Base-by-base conservation (phyloP, 2,329 filamentous ascomycete species). In the Sarocladium kiliense region DNA sequence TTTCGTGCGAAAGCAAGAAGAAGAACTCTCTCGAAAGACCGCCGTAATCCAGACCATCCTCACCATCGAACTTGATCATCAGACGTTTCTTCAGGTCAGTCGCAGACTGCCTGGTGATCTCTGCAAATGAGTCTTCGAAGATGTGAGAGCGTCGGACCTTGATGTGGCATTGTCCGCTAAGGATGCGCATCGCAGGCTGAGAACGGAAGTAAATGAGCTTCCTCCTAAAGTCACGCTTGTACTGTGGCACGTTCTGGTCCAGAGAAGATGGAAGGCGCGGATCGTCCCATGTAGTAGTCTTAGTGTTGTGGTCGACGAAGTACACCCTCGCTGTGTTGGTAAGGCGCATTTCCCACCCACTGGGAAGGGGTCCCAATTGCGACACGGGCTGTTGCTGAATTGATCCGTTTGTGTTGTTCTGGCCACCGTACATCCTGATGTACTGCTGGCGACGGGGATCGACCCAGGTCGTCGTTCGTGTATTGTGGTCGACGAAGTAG, bases 201-300 rank as follows among this genome's bases (percentile, higher is more conserved):
- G 94, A 99, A 63, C 94, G 85, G 88, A 99, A 99, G 78, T 99
- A 99, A 64, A 99, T 99, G 60, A 99, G 80, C 78, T 99, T 99
- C 67, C 94, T 84, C 66, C 94, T 81, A 81, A 99, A 99, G 72
- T 99, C 94, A 73, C 94, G 90, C 84, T 99, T 99, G 77, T 99
- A 99, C 74, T 99, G 94, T 54, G 94, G 94, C 53, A 99, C 94
- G 59, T 97, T 97, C 74, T 99, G 94, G 65, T 99, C 94, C 58
- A 99, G 78, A 1, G 94, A 97, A 2, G 93, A 97, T 23, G 94
- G 94, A 62, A 99, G 77, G 66, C 94, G 85, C 34, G 94, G 94
- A 66, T 99, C 94, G 67, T 99, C 94, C 94, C 94, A 99, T 1
- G 94, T 99, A 3, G 94, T 99, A 0, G 94, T 99, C 79, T 99